Evolutionary conservation across 805 yeast genomes (phyloP).

Genomic region (Candida golubevii): DNA sequence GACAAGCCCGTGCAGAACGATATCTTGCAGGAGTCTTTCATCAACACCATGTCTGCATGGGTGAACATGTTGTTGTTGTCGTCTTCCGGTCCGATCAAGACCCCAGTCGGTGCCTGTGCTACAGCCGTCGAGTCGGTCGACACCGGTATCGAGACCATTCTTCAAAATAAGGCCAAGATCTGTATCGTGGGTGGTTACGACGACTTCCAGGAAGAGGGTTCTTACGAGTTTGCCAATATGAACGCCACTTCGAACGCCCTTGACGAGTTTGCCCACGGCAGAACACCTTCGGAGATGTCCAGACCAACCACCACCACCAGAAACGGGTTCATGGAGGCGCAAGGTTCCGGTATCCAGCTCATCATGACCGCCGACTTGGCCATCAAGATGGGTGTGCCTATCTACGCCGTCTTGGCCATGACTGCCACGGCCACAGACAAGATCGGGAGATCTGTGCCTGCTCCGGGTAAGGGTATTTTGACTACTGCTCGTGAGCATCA

Average conservation of each 20-base stretch:
- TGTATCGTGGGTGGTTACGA: conserved; percentile 98
- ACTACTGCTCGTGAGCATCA: conserved; percentile 96
- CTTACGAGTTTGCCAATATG: conserved; percentile 97
- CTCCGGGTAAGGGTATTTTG: conserved; percentile 99
- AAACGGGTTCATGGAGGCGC: conserved; percentile 98
- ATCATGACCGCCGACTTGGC: conserved; percentile 95
- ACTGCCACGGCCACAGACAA: conserved; percentile 97
- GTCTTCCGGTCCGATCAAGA: conserved; percentile 97
- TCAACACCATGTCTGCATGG: conserved; percentile 99
- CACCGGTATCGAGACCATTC: conserved; percentile 89
- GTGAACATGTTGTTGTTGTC: conserved; percentile 96
- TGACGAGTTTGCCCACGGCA: conserved; percentile 88
- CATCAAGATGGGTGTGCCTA: conserved; percentile 97
- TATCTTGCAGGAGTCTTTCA: conserved; percentile 95
- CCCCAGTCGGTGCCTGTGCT: conserved; percentile 99
- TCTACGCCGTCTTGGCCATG: conserved; percentile 90
- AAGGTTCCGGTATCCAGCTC: conserved; percentile 98
- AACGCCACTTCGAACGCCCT: conserved; percentile 91
- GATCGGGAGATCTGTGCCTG: conserved; percentile 98
- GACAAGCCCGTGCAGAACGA: conserved; percentile 97
- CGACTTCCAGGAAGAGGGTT: conserved; percentile 99
- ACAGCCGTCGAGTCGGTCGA: conserved; percentile 98
- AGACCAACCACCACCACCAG: conserved; percentile 96
- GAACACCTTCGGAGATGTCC: conserved; percentile 98
- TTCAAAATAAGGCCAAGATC: conserved; percentile 91